Evolutionary conservation across 2,329 filamentous ascomycete species (phyloP).

Genomic region (Colletotrichum kahawae): DNA sequence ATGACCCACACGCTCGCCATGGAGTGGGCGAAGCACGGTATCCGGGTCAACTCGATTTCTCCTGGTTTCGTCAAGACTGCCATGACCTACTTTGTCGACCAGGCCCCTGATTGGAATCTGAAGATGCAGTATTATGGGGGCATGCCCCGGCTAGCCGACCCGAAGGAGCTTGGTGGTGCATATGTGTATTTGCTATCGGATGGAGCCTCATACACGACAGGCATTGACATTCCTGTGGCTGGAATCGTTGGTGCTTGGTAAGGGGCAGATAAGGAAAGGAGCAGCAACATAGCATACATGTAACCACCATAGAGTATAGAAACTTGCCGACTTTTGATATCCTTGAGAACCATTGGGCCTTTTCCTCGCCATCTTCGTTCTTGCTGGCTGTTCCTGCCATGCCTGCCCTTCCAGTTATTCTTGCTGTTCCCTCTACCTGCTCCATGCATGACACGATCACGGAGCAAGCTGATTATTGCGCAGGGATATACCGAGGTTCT

Average conservation of each 20-base stretch:
- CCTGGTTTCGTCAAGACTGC: slow-evolving; percentile 49
- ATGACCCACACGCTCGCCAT: slow-evolving; percentile 47
- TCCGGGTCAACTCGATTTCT: slow-evolving; percentile 51
- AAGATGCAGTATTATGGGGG: slow-evolving; percentile 64
- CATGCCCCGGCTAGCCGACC: slow-evolving; percentile 58
- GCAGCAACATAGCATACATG: neutral
- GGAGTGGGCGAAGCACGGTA: slow-evolving; percentile 52
- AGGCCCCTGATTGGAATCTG: slow-evolving; percentile 58
- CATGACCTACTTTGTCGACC: slow-evolving; percentile 55
- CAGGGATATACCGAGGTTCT: neutral
- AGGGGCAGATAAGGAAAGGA: slow-evolving; percentile 9
- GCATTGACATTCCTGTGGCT: slow-evolving; percentile 52
- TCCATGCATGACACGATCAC: too few relatives aligned
- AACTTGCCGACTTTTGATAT: neutral
- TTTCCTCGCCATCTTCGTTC: too few relatives aligned
- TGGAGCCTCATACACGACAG: slow-evolving; percentile 52
- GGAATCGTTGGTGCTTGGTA: slow-evolving; percentile 33
- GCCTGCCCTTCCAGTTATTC: too few relatives aligned
- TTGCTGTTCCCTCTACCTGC: too few relatives aligned
- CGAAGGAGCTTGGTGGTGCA: slow-evolving; percentile 59
- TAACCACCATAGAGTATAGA: neutral
- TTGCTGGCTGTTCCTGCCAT: too few relatives aligned
- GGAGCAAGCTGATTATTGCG: accelerated
- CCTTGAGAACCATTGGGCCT: too few relatives aligned
- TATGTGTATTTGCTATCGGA: slow-evolving; percentile 63